Base-by-base conservation (phyloP, 352 stramenopile species). In the Phytophthora boehmeriae region DNA sequence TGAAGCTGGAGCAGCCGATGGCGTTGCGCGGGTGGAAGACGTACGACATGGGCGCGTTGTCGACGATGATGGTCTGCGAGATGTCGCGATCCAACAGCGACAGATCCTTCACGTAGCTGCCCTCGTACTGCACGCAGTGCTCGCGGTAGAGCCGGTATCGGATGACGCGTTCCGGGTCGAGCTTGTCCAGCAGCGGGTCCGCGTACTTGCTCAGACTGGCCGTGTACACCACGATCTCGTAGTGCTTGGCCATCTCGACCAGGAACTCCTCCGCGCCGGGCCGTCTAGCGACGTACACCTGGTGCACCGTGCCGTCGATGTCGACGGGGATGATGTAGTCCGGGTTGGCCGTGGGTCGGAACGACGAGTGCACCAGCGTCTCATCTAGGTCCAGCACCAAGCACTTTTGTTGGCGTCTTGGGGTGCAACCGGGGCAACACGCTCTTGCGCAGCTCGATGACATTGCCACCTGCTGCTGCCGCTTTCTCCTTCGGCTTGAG, bases 221-320 rank as follows among this genome's bases (percentile, higher is more conserved):
- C 4, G 97, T 99, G 81, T 99, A 99, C 27, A 99, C 86, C 16
- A 99, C 92, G 56, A 99, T 97, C 73, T 99, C 97, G 72, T 99
- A 99, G 63, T 95, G 66, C 60, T 98, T 96, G 13, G 93, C 83
- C 86, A 99, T 97, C 61, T 97, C 83, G 2, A 96, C 43, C 13
- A 99, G 83, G 73, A 99, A 99, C 58, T 98, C 82, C 45, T 99
- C 93, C 4, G 97, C 95, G 0, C 96, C 93, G 2, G 96, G 95
- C 17, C 96, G 83, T 69, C 97, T 98, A 44, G 82, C 81, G 27
- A 98, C 87, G 67, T 96, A 98, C 22, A 97, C 89, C 52, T 97
- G 83, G 63, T 94, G 79, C 10, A 88, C 63, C 4, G 73, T 89
- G 42, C 78, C 81, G 22, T 98, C 93, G 64, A 99, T 98, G 47